Conservation (phyloP, 495 filamentous ascomycete species). For the Hypoxylon fragiforme region DNA sequence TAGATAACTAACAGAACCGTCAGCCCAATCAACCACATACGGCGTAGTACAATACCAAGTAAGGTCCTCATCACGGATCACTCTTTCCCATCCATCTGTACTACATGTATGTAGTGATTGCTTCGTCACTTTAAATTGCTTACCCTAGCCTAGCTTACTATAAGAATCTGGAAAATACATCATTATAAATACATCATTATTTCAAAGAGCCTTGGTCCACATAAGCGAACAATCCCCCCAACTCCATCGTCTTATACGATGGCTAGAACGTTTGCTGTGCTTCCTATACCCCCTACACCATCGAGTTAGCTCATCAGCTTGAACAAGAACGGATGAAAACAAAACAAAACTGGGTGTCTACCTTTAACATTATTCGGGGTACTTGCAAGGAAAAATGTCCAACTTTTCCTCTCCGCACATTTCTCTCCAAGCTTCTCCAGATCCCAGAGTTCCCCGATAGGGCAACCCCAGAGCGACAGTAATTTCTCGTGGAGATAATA, state of each 20-base stretch:
- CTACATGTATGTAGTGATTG: too few relatives aligned
- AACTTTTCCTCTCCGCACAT: conserved; percentile 54
- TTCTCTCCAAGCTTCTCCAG: conserved; percentile 49
- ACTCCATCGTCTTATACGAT: conserved; percentile 41
- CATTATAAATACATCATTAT: too few relatives aligned
- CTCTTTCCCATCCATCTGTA: too few relatives aligned
- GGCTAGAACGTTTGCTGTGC: conserved; percentile 43
- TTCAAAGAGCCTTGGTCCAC: too few relatives aligned
- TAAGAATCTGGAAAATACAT: too few relatives aligned
- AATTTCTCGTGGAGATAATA: conserved; percentile 64
- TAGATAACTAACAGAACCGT: conserved; percentile 6
- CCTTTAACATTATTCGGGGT: conserved; percentile 53
- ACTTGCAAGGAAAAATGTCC: conserved; percentile 66
- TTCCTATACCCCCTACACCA: conserved; percentile 35
- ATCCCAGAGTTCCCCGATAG: conserved; percentile 60
- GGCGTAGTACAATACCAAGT: neutral
- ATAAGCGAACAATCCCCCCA: neutral
- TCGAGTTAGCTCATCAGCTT: conserved; percentile 46
- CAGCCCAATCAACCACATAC: neutral
- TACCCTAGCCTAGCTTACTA: too few relatives aligned
- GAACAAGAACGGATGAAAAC: conserved; percentile 28
- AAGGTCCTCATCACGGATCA: neutral
- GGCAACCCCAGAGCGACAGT: conserved; percentile 63
- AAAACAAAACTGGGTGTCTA: conserved; percentile 40
- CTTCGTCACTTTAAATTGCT: too few relatives aligned